phyloP scores from a whole-genome alignment of 768 basidiomycete species.

The Rossbeevera mucosa region DNA sequence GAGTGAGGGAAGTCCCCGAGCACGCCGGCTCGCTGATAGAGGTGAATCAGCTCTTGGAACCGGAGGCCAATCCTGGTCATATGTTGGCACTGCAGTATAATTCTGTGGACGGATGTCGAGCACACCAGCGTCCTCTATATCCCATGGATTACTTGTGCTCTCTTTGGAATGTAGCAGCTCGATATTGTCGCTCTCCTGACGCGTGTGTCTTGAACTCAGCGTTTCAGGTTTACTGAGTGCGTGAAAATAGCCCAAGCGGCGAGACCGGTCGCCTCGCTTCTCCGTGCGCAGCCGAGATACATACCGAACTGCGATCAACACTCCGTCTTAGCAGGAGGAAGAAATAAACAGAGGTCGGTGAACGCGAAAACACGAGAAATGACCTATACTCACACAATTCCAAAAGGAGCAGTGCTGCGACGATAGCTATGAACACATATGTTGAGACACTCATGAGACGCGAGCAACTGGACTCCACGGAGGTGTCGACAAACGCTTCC shows the following conservation, averaged over 20 bases:
- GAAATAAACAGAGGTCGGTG: background rate
- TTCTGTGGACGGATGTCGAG: slow-evolving; percentile 20
- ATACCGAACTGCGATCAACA: slow-evolving; percentile 50
- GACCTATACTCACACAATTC: slow-evolving; percentile 50
- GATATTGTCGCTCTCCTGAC: slow-evolving; percentile 26
- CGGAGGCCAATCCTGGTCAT: slow-evolving; percentile 15
- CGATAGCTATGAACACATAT: slow-evolving; percentile 45
- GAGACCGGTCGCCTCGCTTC: slow-evolving; percentile 40
- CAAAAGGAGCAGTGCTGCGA: slow-evolving; percentile 41
- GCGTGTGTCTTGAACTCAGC: slow-evolving; percentile 12
- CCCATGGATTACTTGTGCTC: slow-evolving; percentile 7
- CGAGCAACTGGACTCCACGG: slow-evolving; percentile 42
- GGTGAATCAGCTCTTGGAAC: slow-evolving; percentile 2
- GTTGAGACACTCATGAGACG: slow-evolving; percentile 39
- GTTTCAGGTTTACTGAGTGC: slow-evolving; percentile 19
- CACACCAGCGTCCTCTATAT: slow-evolving; percentile 12
- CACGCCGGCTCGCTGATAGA: slow-evolving; percentile 11
- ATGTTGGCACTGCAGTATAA: slow-evolving; percentile 15
- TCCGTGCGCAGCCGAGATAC: slow-evolving; percentile 48
- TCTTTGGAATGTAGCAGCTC: slow-evolving; percentile 23
- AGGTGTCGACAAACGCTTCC: slow-evolving; percentile 36
- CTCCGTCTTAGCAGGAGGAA: slow-evolving; percentile 39
- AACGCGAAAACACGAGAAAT: background rate
- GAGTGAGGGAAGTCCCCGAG: slow-evolving; percentile 31
- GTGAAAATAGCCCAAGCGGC: slow-evolving; percentile 31